A percentile compares a stretch with the other conserved stretches of the same genome.
Conservation (phyloP, 331 rosid species). For the Quercus tomentella region DNA sequence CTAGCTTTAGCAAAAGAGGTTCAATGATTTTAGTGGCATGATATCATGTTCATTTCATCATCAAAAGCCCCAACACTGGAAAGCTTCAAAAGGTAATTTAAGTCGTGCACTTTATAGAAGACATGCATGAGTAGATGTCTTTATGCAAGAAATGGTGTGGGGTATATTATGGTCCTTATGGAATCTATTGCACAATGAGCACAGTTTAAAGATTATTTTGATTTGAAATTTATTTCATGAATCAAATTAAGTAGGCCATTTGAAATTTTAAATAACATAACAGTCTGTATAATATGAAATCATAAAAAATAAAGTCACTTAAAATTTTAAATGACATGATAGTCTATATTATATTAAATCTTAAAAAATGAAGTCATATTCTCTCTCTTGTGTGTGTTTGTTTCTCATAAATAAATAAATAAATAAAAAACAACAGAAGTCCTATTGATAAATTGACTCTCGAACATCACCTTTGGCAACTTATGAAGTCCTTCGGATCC, state of each 20-base stretch:
- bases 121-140: slow-evolving; percentile 4
- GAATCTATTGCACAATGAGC: neutral
- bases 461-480: neutral
- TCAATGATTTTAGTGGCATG: slow-evolving; percentile 33
- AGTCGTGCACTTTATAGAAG: slow-evolving; percentile 17
- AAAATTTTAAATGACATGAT: too few relatives aligned
- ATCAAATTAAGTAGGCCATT: too few relatives aligned
- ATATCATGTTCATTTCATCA: slow-evolving; percentile 11
- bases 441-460: too few relatives aligned
- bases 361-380: too few relatives aligned
- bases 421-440: too few relatives aligned
- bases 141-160: neutral
- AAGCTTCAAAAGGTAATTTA: slow-evolving; percentile 17
- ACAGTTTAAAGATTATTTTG: neutral
- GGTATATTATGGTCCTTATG: slow-evolving; percentile 6
- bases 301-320: too few relatives aligned
- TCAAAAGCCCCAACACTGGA: slow-evolving; percentile 8
- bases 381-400: too few relatives aligned
- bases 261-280: too few relatives aligned
- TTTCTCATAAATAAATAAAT: too few relatives aligned
- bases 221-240: too few relatives aligned
- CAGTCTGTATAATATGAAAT: too few relatives aligned
- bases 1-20: neutral
- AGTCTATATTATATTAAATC: too few relatives aligned
- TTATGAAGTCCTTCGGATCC: neutral